A percentile compares a stretch with the other conserved stretches of the same genome.
phyloP scores from a whole-genome alignment of 768 basidiomycete genomes.

The Tubosaeta sp. region DNA sequence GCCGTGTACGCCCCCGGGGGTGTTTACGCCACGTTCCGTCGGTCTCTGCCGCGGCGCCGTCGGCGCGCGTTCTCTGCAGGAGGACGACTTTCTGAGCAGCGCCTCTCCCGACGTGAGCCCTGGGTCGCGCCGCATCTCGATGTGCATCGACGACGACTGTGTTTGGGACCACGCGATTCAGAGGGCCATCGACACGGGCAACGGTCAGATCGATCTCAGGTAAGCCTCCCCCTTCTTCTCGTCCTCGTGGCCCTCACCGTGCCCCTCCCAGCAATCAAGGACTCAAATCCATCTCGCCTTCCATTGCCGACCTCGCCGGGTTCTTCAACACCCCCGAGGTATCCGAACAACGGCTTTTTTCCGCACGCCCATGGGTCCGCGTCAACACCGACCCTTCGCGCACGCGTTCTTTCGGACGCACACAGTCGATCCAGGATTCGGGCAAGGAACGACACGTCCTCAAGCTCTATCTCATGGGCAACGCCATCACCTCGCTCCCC shows the following conservation, averaged over 20 bases:
- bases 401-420: slow-evolving; percentile 23
- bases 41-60: slow-evolving; percentile 11
- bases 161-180: slow-evolving; percentile 49
- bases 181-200: slow-evolving; percentile 42
- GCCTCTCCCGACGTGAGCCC: slow-evolving; percentile 9
- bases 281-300: slow-evolving; percentile 47
- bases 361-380: slow-evolving; percentile 30
- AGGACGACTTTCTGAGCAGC: slow-evolving; percentile 20
- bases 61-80: slow-evolving; percentile 22
- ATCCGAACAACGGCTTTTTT: slow-evolving; percentile 27
- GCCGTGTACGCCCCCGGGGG: slow-evolving; percentile 21
- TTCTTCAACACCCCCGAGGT: slow-evolving; percentile 42
- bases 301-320: slow-evolving; percentile 41
- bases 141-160: slow-evolving; percentile 30
- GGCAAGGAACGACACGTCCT: slow-evolving; percentile 47
- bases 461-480: slow-evolving; percentile 52
- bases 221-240: slow-evolving; percentile 22
- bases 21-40: slow-evolving; percentile 8
- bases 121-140: slow-evolving; percentile 9
- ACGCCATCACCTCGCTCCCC: slow-evolving; percentile 53
- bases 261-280: slow-evolving; percentile 31
- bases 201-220: slow-evolving; percentile 54
- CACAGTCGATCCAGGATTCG: slow-evolving; percentile 25
- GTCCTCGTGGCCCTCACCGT: background rate
- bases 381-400: slow-evolving; percentile 32